These are phyloP conservation scores for Phytopythium cucurbitacearum DNA, from an alignment of 352 stramenopile species.

Conservation along the genomic window DNA sequence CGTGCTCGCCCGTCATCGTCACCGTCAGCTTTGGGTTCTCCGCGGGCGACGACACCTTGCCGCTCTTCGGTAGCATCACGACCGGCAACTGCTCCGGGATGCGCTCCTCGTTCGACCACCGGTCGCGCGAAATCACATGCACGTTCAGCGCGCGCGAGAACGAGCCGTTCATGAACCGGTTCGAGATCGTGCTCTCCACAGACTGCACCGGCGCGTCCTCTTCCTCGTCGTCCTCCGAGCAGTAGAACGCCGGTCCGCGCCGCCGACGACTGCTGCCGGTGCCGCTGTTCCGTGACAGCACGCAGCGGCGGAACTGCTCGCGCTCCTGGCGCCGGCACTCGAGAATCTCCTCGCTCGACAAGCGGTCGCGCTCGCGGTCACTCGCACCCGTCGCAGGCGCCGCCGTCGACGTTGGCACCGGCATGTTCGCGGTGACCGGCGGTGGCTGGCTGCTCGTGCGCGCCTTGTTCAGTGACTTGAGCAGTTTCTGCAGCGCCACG, in stretches of 20 bases:
- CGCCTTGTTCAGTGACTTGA: constrained; percentile 55
- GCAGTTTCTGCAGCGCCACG: constrained; percentile 66
- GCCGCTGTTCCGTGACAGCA: constrained; percentile 33
- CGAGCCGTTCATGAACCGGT: constrained; percentile 76
- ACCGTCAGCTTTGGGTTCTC: constrained; percentile 81
- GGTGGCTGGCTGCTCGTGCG: constrained; percentile 11
- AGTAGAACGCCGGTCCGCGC: constrained; percentile 47
- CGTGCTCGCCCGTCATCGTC: constrained; percentile 57
- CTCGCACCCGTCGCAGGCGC: constrained; percentile 1
- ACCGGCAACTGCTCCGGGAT: constrained; percentile 60
- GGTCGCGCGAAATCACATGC: constrained; percentile 66
- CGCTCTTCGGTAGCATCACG: constrained; percentile 62
- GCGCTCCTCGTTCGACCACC: constrained; percentile 64
- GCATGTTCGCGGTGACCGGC: constrained; percentile 10
- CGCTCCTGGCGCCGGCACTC: constrained; percentile 58
- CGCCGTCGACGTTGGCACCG: constrained; percentile 7
- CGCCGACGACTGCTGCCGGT: constrained; percentile 17
- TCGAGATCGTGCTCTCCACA: constrained; percentile 78
- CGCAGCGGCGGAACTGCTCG: constrained; percentile 60
- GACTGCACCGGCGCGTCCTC: constrained; percentile 44
- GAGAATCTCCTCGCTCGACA: constrained; percentile 72
- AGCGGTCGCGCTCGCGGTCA: constrained; percentile 13
- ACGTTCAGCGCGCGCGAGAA: constrained; percentile 69
- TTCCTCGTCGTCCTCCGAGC: constrained; percentile 71
- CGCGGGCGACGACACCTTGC: constrained; percentile 55